phyloP scores from a whole-genome alignment of 441 rosid genomes.

The Adansonia grandidieri region DNA sequence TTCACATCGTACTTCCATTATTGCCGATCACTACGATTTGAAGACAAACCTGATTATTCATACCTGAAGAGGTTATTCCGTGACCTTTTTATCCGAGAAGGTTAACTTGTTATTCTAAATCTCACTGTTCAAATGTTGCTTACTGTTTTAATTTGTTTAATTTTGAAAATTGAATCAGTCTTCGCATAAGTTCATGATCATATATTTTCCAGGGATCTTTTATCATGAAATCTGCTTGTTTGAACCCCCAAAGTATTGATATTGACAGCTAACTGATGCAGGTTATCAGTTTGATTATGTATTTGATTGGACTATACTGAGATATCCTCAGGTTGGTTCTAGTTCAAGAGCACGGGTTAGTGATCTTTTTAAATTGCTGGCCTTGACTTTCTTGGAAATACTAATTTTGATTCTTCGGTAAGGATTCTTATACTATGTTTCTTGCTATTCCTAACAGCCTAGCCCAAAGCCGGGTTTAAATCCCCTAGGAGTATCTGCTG shows the following conservation, averaged over 20 bases:
- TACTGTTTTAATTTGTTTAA: background rate
- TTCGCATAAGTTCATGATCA: conserved; percentile 4
- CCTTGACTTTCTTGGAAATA: conserved; percentile 6
- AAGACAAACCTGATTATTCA: conserved; percentile 76
- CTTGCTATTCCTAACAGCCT: conserved; percentile 46
- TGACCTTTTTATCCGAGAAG: conserved; percentile 72
- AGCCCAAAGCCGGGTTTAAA: conserved; percentile 56
- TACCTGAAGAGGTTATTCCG: conserved; percentile 69
- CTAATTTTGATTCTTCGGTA: background rate
- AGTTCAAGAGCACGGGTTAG: conserved; percentile 63
- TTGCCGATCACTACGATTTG: conserved; percentile 72
- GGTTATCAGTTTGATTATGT: conserved; percentile 74
- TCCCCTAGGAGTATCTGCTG: conserved; percentile 62
- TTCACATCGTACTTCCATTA: conserved; percentile 75
- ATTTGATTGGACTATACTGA: conserved; percentile 69
- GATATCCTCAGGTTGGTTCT: conserved; percentile 64
- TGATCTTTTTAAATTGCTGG: conserved; percentile 15
- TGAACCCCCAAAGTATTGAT: conserved; percentile 7
- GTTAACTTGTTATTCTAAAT: conserved; percentile 39
- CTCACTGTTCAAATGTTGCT: background rate
- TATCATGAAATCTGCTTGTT: conserved; percentile 8
- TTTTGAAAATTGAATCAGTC: background rate
- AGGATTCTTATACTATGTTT: conserved; percentile 7
- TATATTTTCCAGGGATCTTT: background rate
- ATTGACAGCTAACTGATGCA: conserved; percentile 37